Evolutionary conservation across 2,329 filamentous ascomycete species (phyloP).

Genomic region (Westerdykella ornata): DNA sequence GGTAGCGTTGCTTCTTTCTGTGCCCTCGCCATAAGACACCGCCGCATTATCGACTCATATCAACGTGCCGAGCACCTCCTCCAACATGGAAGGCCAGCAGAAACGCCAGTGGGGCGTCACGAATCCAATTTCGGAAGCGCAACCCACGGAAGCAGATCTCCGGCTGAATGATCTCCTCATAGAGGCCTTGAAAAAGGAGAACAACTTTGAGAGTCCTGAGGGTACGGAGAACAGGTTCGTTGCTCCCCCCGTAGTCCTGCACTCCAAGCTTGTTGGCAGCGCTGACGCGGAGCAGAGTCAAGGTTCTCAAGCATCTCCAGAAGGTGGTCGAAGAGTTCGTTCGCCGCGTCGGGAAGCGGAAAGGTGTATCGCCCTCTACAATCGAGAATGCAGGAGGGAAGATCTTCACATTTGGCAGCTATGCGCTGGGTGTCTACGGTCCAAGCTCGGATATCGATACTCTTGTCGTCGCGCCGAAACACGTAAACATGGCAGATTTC

Average conservation of each 20-base stretch:
- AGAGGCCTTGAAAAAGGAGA: constrained; percentile 76
- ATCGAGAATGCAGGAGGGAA: constrained; percentile 82
- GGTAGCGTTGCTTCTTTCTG: too few species aligned
- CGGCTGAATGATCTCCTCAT: constrained; percentile 72
- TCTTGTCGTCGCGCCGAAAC: constrained; percentile 82
- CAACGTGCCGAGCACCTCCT: not conserved
- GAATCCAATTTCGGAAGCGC: constrained; percentile 67
- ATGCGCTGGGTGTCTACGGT: constrained; percentile 85
- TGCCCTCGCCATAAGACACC: too few species aligned
- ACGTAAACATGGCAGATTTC: constrained; percentile 83
- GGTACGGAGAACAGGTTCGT: constrained; percentile 75
- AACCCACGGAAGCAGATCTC: constrained; percentile 72
- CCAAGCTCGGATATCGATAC: constrained; percentile 96
- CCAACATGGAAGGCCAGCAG: constrained; percentile 29
- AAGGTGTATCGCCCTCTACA: constrained; percentile 66
- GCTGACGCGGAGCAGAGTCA: constrained; percentile 48
- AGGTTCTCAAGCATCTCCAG: constrained; percentile 70
- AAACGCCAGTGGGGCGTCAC: constrained; percentile 62
- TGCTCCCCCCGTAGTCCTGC: not conserved
- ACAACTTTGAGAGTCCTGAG: constrained; percentile 79
- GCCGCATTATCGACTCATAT: not conserved
- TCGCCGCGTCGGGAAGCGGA: constrained; percentile 66
- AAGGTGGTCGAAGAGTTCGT: constrained; percentile 81
- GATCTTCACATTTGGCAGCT: constrained; percentile 95
- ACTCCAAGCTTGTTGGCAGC: not conserved